Conservation (phyloP, 2,329 filamentous ascomycete species). For the Neofusicoccum laricinum region DNA sequence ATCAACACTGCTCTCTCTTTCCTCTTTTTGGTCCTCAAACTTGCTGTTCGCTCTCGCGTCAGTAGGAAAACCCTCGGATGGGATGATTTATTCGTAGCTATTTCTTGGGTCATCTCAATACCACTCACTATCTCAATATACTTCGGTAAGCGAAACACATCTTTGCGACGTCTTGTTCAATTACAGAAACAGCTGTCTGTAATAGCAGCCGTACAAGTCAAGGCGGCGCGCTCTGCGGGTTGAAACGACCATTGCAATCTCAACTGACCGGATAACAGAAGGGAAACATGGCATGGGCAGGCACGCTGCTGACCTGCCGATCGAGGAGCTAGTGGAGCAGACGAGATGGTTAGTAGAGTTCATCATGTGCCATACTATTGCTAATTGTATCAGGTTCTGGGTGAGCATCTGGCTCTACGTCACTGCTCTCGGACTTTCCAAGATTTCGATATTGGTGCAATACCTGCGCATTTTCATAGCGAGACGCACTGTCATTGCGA, state of each 20-base stretch:
- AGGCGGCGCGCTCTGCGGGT: no score
- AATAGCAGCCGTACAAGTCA: background rate
- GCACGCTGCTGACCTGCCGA: slow-evolving; percentile 20
- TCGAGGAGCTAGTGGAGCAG: background rate
- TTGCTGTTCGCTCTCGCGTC: background rate
- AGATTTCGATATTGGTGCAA: slow-evolving; percentile 25
- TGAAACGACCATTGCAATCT: background rate
- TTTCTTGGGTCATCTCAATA: background rate
- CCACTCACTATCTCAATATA: slow-evolving; percentile 2
- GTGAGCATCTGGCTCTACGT: slow-evolving; percentile 32
- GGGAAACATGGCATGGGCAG: slow-evolving; percentile 31
- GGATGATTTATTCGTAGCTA: background rate
- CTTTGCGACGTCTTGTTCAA: no score
- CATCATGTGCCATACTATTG: background rate
- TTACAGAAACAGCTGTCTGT: no score
- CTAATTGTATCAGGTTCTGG: slow-evolving; percentile 25
- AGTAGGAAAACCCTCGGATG: background rate
- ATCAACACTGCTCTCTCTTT: background rate
- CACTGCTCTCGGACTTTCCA: slow-evolving; percentile 28
- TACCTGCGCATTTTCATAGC: slow-evolving; percentile 30
- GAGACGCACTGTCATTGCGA: slow-evolving; percentile 19
- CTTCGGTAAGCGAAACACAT: background rate
- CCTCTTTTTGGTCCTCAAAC: background rate
- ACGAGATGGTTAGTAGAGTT: background rate
- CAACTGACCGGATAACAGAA: slow-evolving; percentile 18